These are phyloP conservation scores for Saccharomycopsis capsularis DNA, from an alignment of 805 yeast genomes.

Conservation along the genomic window DNA sequence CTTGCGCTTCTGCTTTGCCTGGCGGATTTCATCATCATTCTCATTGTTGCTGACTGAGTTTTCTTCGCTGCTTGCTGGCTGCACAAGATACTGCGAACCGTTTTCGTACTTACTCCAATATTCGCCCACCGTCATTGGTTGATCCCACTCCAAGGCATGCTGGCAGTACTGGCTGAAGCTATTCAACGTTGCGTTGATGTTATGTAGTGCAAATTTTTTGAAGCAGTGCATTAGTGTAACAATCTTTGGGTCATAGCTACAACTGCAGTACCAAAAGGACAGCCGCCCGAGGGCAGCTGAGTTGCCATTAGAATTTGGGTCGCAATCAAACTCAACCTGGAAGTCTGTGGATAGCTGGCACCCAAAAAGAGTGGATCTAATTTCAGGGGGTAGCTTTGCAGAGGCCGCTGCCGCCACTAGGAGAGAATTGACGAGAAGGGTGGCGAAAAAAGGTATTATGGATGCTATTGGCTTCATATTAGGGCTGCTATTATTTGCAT, in stretches of 20 bases:
- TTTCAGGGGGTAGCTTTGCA: neutral
- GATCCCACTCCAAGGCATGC: neutral
- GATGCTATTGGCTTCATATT: no score
- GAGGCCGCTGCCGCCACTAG: neutral
- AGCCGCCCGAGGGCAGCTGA: no score
- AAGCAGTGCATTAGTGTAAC: conserved; percentile 2
- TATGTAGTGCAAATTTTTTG: neutral
- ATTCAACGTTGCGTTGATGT: neutral
- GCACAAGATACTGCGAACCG: conserved; percentile 3
- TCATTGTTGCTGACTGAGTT: neutral
- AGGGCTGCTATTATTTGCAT: no score
- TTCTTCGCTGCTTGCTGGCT: neutral
- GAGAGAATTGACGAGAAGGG: no score
- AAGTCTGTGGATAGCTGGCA: conserved; percentile 1
- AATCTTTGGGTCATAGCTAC: conserved; percentile 3
- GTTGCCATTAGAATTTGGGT: neutral
- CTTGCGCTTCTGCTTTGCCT: neutral
- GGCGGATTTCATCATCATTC: no score
- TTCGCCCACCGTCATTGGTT: neutral
- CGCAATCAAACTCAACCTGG: conserved; percentile 1
- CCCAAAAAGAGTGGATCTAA: conserved; percentile 1
- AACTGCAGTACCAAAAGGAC: conserved; percentile 10
- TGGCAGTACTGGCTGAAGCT: neutral
- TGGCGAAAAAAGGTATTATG: no score
- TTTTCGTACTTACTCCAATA: neutral